Evolutionary conservation across 2,329 filamentous ascomycete species (phyloP).

Genomic region (Microthyrium microscopicum): DNA sequence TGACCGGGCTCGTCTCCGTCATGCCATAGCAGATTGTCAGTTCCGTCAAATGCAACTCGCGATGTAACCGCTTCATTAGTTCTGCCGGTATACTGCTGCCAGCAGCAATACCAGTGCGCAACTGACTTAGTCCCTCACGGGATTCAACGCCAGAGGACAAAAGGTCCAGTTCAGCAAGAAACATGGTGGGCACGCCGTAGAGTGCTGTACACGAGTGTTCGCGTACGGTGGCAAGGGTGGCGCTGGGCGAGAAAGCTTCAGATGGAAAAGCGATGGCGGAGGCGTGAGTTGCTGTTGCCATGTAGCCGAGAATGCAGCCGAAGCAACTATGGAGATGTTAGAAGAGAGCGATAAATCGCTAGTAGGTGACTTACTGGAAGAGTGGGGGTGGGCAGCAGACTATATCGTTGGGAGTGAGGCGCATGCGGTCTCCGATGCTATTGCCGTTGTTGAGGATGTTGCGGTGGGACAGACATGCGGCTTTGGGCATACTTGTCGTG

Average conservation of each 20-base stretch:
- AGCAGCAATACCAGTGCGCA: constrained; percentile 83
- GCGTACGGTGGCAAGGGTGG: constrained; percentile 48
- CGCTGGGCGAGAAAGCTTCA: constrained; percentile 70
- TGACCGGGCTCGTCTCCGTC: constrained; percentile 72
- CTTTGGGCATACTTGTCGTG: constrained; percentile 84
- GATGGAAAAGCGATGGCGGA: constrained; percentile 69
- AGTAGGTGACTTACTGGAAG: constrained; percentile 24
- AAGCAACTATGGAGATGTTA: constrained; percentile 44
- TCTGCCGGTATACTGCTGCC: constrained; percentile 71
- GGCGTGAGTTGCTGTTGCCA: constrained; percentile 79
- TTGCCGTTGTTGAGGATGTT: constrained; percentile 87
- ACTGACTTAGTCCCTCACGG: constrained; percentile 38
- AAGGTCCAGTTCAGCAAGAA: constrained; percentile 70
- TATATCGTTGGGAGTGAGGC: constrained; percentile 53
- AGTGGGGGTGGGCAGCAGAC: constrained; percentile 46
- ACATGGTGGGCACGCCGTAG: constrained; percentile 92
- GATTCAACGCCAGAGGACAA: constrained; percentile 36
- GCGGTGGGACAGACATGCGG: constrained; percentile 70
- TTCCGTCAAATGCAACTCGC: constrained; percentile 57
- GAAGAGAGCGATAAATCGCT: not conserved
- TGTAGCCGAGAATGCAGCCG: constrained; percentile 80
- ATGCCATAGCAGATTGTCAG: constrained; percentile 93
- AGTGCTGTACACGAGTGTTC: constrained; percentile 50
- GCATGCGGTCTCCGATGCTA: constrained; percentile 74
- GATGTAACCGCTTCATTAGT: constrained; percentile 62